phyloP scores from a whole-genome alignment of 2,329 filamentous ascomycete species.

The Thielaviopsis populi region DNA sequence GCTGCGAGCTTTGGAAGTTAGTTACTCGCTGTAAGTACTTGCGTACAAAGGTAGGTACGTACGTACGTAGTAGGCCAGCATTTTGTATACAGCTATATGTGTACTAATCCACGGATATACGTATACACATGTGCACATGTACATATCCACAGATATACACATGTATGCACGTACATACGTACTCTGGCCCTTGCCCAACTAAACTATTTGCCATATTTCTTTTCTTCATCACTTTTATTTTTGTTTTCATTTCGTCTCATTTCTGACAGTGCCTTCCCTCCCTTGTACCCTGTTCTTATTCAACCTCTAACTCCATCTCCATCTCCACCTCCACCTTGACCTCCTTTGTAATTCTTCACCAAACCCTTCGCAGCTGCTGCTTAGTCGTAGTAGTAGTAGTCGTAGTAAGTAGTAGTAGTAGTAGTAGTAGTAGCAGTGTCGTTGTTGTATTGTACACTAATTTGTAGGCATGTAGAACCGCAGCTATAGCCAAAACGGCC shows the following conservation, averaged over 20 bases:
- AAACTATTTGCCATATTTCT: not conserved
- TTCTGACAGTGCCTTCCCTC: not conserved
- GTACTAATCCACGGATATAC: no score
- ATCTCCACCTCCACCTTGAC: not conserved
- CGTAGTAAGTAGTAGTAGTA: no score
- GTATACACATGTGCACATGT: not conserved
- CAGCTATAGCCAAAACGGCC: not conserved
- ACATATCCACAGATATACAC: not conserved
- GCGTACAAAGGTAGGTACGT: no score
- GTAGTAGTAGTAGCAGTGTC: no score
- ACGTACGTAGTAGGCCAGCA: no score
- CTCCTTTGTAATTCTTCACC: not conserved
- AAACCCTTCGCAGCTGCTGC: no score
- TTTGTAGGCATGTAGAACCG: not conserved
- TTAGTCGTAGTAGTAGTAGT: no score
- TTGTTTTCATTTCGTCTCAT: not conserved
- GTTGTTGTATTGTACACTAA: no score
- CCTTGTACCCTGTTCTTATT: not conserved
- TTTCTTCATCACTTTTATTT: not conserved
- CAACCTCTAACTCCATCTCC: no score
- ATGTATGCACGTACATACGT: not conserved
- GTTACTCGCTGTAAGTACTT: no score
- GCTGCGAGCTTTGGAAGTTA: not conserved
- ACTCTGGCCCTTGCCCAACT: no score
- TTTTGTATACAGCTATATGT: no score